phyloP scores from a whole-genome alignment of 2,329 filamentous ascomycete genomes.

The Alternaria sp. region DNA sequence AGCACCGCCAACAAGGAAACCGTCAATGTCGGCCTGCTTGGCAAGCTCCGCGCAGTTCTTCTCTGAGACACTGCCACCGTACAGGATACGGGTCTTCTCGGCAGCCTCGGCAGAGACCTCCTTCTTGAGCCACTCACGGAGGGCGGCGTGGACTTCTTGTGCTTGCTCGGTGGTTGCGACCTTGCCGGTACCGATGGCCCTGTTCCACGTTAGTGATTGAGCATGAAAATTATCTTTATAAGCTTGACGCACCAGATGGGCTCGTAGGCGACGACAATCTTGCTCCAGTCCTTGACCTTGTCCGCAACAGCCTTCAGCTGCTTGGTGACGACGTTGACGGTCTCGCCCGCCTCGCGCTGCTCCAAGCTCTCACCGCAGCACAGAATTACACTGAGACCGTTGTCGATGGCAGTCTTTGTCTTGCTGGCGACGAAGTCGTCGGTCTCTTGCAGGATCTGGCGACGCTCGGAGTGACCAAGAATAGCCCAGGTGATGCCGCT shows the following conservation, averaged over 20 bases:
- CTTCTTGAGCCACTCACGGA: conserved; percentile 82
- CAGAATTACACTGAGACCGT: conserved; percentile 88
- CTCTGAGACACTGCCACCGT: conserved; percentile 95
- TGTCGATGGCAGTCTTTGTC: conserved; percentile 90
- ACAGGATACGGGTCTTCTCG: conserved; percentile 90
- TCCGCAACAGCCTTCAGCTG: conserved; percentile 86
- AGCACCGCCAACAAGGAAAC: conserved; percentile 95
- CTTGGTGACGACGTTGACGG: conserved; percentile 80
- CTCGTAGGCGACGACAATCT: conserved; percentile 97
- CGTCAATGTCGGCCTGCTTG: conserved; percentile 94
- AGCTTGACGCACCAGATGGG: conserved; percentile 79
- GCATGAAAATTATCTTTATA: too few relatives aligned
- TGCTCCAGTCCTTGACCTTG: conserved; percentile 84
- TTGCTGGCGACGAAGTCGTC: conserved; percentile 86
- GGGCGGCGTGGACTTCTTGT: conserved; percentile 68
- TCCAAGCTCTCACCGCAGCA: conserved; percentile 97
- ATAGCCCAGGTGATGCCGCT: conserved; percentile 87
- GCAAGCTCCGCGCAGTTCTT: conserved; percentile 96
- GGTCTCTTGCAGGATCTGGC: conserved; percentile 85
- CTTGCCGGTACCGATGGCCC: conserved; percentile 80
- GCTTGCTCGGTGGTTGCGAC: conserved; percentile 53
- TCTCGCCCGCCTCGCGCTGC: conserved; percentile 85
- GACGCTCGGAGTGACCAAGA: conserved; percentile 93
- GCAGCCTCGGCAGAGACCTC: conserved; percentile 78
- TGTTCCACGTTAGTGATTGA: conserved; percentile 34